phyloP scores from a whole-genome alignment of 331 rosid species.

The Malus hybrid region DNA sequence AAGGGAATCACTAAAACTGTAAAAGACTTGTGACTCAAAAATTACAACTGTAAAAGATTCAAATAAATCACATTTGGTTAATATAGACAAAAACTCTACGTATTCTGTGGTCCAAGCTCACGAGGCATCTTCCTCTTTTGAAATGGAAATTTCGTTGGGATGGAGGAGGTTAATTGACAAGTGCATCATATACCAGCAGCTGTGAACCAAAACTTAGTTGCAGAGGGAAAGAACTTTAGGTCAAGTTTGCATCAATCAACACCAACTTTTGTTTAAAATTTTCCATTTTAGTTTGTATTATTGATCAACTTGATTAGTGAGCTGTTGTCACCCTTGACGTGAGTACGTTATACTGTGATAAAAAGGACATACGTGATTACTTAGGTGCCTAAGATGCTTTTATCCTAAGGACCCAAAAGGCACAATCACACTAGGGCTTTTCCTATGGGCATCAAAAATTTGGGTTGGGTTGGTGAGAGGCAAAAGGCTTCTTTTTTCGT shows the following conservation, averaged over 20 bases:
- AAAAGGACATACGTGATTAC: constrained; percentile 10
- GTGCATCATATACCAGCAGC: neutral
- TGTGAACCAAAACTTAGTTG: constrained; percentile 3
- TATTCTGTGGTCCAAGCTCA: neutral
- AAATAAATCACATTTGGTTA: too few species aligned
- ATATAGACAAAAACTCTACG: too few species aligned
- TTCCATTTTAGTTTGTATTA: constrained; percentile 25
- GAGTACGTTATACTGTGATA: constrained; percentile 6
- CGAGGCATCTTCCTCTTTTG: constrained; percentile 15
- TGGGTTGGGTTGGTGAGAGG: constrained; percentile 81
- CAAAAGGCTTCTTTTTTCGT: constrained; percentile 41
- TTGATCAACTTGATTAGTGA: constrained; percentile 23
- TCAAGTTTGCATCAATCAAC: constrained; percentile 26
- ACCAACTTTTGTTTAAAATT: constrained; percentile 12
- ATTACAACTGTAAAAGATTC: too few species aligned
- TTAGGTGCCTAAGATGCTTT: constrained; percentile 44
- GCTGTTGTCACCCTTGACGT: neutral
- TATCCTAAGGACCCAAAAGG: constrained; percentile 29
- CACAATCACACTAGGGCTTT: constrained; percentile 37
- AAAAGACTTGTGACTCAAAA: too few species aligned
- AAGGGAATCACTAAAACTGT: too few species aligned
- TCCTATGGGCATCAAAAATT: constrained; percentile 33
- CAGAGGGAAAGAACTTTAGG: constrained; percentile 12
- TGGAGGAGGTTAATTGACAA: neutral
- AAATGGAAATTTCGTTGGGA: constrained; percentile 1